phyloP scores from a whole-genome alignment of 2,329 filamentous ascomycete species.

The Emericellopsis atlantica region DNA sequence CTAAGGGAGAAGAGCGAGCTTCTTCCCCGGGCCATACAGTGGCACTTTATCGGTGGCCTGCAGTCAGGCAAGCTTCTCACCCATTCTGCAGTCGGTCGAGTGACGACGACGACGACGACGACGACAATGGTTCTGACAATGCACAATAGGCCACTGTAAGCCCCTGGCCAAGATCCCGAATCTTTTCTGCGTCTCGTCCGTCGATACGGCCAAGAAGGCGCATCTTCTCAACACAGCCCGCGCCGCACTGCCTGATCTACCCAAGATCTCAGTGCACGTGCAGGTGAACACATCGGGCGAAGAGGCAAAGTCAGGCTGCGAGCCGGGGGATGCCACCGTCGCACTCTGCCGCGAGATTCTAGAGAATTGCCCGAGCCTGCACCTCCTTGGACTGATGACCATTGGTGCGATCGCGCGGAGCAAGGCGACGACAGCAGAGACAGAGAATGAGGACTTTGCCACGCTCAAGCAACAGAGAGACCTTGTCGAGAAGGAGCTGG shows the following conservation, averaged over 20 bases:
- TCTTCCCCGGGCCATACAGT: slow-evolving; percentile 64
- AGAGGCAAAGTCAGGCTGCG: slow-evolving; percentile 68
- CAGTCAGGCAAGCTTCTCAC: slow-evolving; percentile 48
- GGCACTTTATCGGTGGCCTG: slow-evolving; percentile 94
- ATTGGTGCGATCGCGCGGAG: slow-evolving; percentile 90
- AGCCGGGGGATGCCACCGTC: slow-evolving; percentile 48
- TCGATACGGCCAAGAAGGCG: slow-evolving; percentile 83
- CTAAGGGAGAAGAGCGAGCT: slow-evolving; percentile 73
- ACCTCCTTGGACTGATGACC: slow-evolving; percentile 82
- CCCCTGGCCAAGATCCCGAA: slow-evolving; percentile 76
- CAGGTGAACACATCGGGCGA: slow-evolving; percentile 96
- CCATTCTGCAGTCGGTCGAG: too few relatives aligned
- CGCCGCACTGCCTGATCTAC: slow-evolving; percentile 35
- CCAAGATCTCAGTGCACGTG: slow-evolving; percentile 62
- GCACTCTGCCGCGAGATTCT: slow-evolving; percentile 58
- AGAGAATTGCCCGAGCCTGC: slow-evolving; percentile 58
- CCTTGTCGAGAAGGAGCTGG: slow-evolving; percentile 43
- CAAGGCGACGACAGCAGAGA: slow-evolving; percentile 56
- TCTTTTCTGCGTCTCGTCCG: slow-evolving; percentile 81
- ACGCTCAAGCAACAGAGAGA: slow-evolving; percentile 58
- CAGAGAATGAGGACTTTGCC: slow-evolving; percentile 86
- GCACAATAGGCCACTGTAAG: slow-evolving; percentile 75
- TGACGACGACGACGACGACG: too few relatives aligned
- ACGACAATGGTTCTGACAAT: not conserved
- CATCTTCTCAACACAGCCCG: slow-evolving; percentile 68